phyloP scores from a whole-genome alignment of 352 stramenopile species.

The Blastocystis sp. region DNA sequence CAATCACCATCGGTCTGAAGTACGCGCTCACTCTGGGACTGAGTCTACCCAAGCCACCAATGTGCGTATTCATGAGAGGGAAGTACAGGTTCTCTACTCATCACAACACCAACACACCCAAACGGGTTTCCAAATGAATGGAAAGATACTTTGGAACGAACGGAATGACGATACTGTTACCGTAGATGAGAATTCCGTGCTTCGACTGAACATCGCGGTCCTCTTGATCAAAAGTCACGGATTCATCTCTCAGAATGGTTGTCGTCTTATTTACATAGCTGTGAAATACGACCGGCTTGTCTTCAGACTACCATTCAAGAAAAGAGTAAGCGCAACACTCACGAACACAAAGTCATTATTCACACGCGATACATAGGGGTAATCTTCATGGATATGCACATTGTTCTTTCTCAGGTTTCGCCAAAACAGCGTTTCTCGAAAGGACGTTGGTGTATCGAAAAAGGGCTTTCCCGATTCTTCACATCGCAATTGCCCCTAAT shows the following conservation, averaged over 20 bases:
- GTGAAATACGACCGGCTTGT: conserved; percentile 41
- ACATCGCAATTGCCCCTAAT: conserved; percentile 39
- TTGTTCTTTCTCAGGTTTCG: conserved; percentile 51
- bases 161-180: neutral
- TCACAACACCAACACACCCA: neutral
- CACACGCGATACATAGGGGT: conserved; percentile 26
- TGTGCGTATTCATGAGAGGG: conserved; percentile 24
- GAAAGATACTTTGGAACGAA: conserved; percentile 58
- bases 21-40: neutral
- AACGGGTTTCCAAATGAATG: conserved; percentile 31
- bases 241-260: conserved; percentile 9
- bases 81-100: conserved; percentile 39
- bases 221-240: conserved; percentile 6
- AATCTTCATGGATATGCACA: conserved; percentile 22
- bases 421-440: conserved; percentile 26
- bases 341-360: conserved; percentile 52
- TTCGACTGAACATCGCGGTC: neutral
- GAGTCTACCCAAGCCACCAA: conserved; percentile 26
- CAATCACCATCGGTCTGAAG: conserved; percentile 18
- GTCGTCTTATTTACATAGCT: conserved; percentile 13
- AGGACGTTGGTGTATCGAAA: neutral
- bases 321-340: neutral
- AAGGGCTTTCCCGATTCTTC: conserved; percentile 13
- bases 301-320: conserved; percentile 6
- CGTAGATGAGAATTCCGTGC: conserved; percentile 33